Evolutionary conservation across 2,329 filamentous ascomycete species (phyloP), one percentile per base, ranked within the genome.

Genomic region (Sporothrix mexicana): DNA sequence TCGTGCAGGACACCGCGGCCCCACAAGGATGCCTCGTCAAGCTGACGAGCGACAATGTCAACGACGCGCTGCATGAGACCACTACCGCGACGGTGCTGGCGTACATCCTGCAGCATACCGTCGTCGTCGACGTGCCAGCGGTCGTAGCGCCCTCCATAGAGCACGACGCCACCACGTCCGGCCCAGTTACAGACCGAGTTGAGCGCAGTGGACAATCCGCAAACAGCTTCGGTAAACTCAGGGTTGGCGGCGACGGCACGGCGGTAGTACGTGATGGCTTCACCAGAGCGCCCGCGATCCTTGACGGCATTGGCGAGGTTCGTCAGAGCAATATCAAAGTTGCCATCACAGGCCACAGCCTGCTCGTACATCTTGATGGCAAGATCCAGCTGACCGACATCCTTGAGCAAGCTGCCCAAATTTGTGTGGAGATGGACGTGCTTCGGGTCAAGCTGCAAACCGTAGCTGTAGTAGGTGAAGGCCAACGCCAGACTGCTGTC

Each of bases 391-490:
- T 98, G 95, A 0, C 96, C 96, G 76, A 98, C 96, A 77, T 99
- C 96, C 79, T 99, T 99, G 59, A 99, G 86, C 43, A 99, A 84
- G 79, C 96, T 98, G 9, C 96, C 96, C 1, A 99, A 86, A 76
- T 99, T 99, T 0, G 96, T 99, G 81, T 98, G 97, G 1, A 99
- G 88, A 81, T 99, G 96, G 12, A 97, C 96, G 81, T 99, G 96
- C 73, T 93, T 91, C 3, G 91, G 86, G 79, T 99, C 96, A 9
- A 99, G 86, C 62, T 90, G 89, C 20, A 99, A 85, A 6, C 96
- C 96, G 80, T 98, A 98, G 77, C 97, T 93, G 83, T 99, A 99
- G 80, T 98, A 99, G 8, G 93, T 90, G 75, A 99, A 85, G 17
- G 96, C 96, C 62, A 99, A 85, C 45, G 93, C 91, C 74, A 98